Base-by-base conservation (phyloP, 805 yeast genomes). In the Zygoascus tannicola region DNA sequence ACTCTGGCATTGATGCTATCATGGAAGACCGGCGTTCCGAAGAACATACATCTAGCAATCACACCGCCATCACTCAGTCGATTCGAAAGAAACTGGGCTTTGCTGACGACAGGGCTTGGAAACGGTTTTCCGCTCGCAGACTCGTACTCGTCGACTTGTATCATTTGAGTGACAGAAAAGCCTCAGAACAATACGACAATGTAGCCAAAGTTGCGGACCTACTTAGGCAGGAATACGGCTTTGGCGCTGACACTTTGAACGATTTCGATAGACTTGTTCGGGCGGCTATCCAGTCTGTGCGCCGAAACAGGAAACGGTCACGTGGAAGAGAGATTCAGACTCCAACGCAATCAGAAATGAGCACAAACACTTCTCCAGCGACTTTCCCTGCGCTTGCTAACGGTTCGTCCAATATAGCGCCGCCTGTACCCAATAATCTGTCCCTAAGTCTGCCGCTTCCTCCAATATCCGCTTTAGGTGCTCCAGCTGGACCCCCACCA, bases 251-350 rank as follows among this genome's bases (percentile, higher is more conserved):
- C 4, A 70, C 76, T 12, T 64, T 78, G 22, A 62, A 68, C 1
- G 97, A 92, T 51, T 90, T 90, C 59, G 95, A 87, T 61, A 84
- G 81, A 59, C 70, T 90, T 30, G 97, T 92, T 0, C 69, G 95
- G 32, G 94, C 95, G 7, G 97, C 96, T 1, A 81, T 90, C 22
- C 98, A 90, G 63, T 81, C 94, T 41, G 97, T 85, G 1, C 68
- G 97, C 49, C 69, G 98, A 51, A 90, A 90, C 60, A 71, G 95
- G 47, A 55, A 55, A 37, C 44, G 59, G 18, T 41, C 50, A 14
- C 14, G 22, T 50, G 51, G 4, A 35, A 43, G 20, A 39, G n/a
- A n/a, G n/a, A n/a, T n/a, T n/a, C n/a, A n/a, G n/a, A n/a, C n/a
- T n/a, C n/a, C n/a, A n/a, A n/a, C n/a, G n/a, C n/a, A n/a, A n/a